Conservation (phyloP, 345 rosid species). For the Gossypium raimondii region DNA sequence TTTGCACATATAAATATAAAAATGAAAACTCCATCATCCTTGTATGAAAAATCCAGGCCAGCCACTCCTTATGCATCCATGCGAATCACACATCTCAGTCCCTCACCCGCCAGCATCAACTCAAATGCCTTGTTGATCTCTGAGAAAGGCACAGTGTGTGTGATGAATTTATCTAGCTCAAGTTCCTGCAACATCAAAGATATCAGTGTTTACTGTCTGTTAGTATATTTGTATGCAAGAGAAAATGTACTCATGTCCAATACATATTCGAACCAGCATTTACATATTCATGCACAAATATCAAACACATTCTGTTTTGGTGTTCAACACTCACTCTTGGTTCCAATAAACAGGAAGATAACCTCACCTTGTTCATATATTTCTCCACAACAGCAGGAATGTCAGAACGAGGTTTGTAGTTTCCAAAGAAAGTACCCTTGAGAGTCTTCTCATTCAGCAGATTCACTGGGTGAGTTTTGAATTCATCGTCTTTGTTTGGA, state of each 20-base stretch:
- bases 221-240: no score
- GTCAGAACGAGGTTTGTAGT: constrained; percentile 59
- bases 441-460: constrained; percentile 62
- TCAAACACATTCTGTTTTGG: no score
- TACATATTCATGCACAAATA: no score
- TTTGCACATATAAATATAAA: no score
- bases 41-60: neutral
- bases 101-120: neutral
- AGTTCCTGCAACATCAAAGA: neutral
- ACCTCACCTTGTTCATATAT: constrained; percentile 54
- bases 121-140: neutral
- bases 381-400: constrained; percentile 58
- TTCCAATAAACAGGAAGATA: neutral
- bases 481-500: constrained; percentile 55
- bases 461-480: constrained; percentile 59
- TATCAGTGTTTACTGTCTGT: neutral
- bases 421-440: constrained; percentile 65
- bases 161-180: neutral
- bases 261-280: no score
- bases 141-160: neutral
- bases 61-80: neutral
- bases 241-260: no score
- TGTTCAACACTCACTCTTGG: no score
- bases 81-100: neutral
- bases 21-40: no score